These are phyloP conservation scores for Paramecium tetraurelia DNA, from an alignment of 73 alveolate species.

Conservation along the genomic window DNA sequence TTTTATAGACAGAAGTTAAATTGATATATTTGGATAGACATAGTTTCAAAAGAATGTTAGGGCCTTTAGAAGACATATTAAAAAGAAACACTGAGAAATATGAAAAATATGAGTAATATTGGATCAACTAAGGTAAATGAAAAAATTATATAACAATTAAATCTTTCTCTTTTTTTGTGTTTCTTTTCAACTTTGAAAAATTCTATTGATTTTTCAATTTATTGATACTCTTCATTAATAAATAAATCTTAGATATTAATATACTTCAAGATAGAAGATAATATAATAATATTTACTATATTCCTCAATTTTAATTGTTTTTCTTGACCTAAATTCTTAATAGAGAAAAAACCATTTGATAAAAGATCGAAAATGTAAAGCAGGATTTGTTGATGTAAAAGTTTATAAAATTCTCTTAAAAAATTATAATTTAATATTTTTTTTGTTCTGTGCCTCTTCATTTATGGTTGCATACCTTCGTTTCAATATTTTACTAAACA, in stretches of 20 bases:
- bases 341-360: not conserved
- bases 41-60: conserved; percentile 79
- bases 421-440: too few species aligned
- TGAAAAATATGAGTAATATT: conserved; percentile 60
- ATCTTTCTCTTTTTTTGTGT: not conserved
- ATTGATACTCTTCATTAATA: too few species aligned
- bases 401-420: not conserved
- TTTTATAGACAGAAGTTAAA: conserved; percentile 58
- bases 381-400: not conserved
- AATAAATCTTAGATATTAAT: too few species aligned
- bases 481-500: not conserved
- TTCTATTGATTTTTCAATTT: too few species aligned
- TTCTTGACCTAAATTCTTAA: too few species aligned
- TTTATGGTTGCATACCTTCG: not conserved
- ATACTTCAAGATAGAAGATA: too few species aligned
- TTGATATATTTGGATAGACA: conserved; percentile 71
- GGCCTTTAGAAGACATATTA: conserved; percentile 81
- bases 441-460: too few species aligned
- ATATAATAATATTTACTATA: too few species aligned
- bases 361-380: not conserved
- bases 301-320: too few species aligned
- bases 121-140: conserved; percentile 37
- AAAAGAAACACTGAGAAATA: conserved; percentile 72
- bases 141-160: not conserved
- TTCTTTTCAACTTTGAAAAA: not conserved